phyloP scores from a whole-genome alignment of 177 flowering plant genomes.

The Tripterygium wilfordii region DNA sequence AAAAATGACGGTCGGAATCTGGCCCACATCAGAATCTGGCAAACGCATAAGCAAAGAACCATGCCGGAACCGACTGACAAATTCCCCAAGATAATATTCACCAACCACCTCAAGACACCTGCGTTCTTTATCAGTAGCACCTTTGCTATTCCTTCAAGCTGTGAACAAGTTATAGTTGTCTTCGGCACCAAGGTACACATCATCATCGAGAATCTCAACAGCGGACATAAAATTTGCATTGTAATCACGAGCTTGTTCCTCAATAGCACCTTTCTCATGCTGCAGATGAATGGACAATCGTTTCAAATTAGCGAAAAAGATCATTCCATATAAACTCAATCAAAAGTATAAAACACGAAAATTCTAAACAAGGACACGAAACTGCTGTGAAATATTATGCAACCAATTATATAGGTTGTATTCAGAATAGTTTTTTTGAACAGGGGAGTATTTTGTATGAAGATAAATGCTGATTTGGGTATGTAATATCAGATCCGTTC shows the following conservation, averaged over 20 bases:
- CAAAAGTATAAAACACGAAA: no score
- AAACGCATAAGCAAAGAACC: slow-evolving; percentile 97
- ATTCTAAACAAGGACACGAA: no score
- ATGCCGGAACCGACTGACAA: slow-evolving; percentile 83
- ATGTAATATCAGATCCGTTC: no score
- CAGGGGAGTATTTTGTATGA: no score
- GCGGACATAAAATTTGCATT: slow-evolving; percentile 99
- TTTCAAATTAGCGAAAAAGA: not conserved
- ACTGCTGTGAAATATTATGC: no score
- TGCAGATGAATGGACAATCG: slow-evolving; percentile 19
- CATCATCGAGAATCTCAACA: slow-evolving; percentile 92
- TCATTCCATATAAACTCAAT: not conserved
- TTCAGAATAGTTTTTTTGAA: no score
- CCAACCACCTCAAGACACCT: slow-evolving; percentile 92
- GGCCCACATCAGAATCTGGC: slow-evolving; percentile 95
- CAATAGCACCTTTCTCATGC: slow-evolving; percentile 98
- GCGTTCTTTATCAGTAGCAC: slow-evolving; percentile 95
- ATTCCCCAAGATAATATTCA: slow-evolving; percentile 95
- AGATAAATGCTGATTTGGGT: no score
- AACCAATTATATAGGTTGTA: no score
- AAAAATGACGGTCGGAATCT: slow-evolving; percentile 90
- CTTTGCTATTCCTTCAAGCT: slow-evolving; percentile 91
- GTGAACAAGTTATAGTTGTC: slow-evolving; percentile 86
- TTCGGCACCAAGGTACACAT: slow-evolving; percentile 91
- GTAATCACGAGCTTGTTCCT: slow-evolving; percentile 92